Conservation (phyloP, 2,329 filamentous ascomycete species). For the Didymella arachidicola region DNA sequence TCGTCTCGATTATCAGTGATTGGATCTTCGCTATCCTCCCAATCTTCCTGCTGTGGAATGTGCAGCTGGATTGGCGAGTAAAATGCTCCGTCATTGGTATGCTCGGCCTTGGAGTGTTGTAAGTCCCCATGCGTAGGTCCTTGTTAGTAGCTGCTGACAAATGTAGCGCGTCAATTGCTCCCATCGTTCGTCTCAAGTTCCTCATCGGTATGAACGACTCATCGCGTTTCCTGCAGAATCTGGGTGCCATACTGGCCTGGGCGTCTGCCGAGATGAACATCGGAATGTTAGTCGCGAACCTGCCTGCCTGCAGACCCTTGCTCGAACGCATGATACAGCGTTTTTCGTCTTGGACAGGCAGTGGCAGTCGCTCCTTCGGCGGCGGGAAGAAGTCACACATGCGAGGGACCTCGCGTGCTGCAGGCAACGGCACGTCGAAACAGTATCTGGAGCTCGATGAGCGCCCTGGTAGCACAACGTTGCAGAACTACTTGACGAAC, state of each 20-base stretch:
- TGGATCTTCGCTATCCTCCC: constrained; percentile 33
- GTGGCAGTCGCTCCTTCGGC: constrained; percentile 9
- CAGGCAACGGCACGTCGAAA: constrained; percentile 8
- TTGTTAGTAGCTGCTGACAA: background rate
- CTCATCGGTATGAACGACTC: constrained; percentile 23
- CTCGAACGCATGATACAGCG: constrained; percentile 19
- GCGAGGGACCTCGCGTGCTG: constrained; percentile 1
- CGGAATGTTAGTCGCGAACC: constrained; percentile 26
- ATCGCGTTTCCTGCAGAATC: constrained; percentile 19
- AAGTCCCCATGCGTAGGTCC: background rate
- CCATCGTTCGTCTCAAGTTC: constrained; percentile 25
- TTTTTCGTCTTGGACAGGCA: constrained; percentile 21
- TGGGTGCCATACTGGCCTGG: constrained; percentile 23
- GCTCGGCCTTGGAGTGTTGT: constrained; percentile 23
- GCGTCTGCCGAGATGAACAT: constrained; percentile 24
- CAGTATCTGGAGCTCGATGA: constrained; percentile 23
- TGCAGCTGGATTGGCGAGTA: constrained; percentile 60
- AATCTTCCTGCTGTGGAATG: constrained; percentile 59
- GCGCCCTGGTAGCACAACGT: constrained; percentile 11
- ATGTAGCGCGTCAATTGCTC: constrained; percentile 21
- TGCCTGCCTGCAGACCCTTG: constrained; percentile 23
- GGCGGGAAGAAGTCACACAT: constrained; percentile 11
- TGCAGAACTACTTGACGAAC: constrained; percentile 15
- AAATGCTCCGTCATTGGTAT: constrained; percentile 58
- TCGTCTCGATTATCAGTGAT: constrained; percentile 26